Base-by-base conservation (phyloP, 352 stramenopile genomes). In the Aphanomyces invadans region DNA sequence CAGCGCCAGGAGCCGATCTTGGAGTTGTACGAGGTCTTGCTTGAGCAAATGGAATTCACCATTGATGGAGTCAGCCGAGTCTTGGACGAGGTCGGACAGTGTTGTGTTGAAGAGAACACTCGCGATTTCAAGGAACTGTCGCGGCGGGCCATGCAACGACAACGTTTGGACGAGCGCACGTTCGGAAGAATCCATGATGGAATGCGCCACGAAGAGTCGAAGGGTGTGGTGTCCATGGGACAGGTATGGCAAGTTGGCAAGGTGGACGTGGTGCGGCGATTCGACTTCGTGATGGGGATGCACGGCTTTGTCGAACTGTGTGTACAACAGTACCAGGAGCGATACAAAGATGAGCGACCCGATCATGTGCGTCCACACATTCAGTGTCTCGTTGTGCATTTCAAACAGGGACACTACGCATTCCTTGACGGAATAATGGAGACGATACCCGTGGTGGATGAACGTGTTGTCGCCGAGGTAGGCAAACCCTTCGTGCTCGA, bases 281-380 rank as follows among this genome's bases (percentile, higher is more conserved):
- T 51, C 21, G 11, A 39, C 4, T 2, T n/a, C 17, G 21, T 17
- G 10, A 17, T 21, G 53, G 53, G 36, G 15, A 15, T 42, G 36
- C 36, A 42, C 36, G 36, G 5, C 36, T 17, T 28, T 33, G 19
- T 51, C 32, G 5, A 52, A 23, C 10, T 52, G 32, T 9, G 52
- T 32, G 55, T 46, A 64, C 19, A 62, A 26, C 65, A 90, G 90
- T 9, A 80, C 49, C 74, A 93, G 89, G 70, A 93, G 79, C 62
- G 74, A 74, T 38, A 88, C 69, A 59, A 95, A 95, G 73, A 91
- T 89, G 68, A 91, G 80, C 53, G 81, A 89, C 39, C 86, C 86
- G 25, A 92, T 74, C 59, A 91, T 86, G 70, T 95, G 86, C 65
- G 83, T 92, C 86, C 86, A 95, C n/a, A 95, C 82, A 65, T 95